Base-by-base conservation (phyloP, 768 basidiomycete species). In the Lyophyllum decastes region DNA sequence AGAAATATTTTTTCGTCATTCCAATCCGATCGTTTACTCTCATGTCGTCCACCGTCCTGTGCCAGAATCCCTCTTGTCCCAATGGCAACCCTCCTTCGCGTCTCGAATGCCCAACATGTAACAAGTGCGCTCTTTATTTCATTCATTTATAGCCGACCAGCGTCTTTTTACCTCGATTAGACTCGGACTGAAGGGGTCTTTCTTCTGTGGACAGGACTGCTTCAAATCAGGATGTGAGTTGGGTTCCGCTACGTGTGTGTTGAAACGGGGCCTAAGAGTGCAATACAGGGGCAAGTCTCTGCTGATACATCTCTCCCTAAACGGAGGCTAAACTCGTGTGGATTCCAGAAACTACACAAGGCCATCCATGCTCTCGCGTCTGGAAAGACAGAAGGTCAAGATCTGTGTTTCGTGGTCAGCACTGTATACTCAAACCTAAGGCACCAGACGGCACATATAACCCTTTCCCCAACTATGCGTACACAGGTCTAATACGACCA, bases 191-290 rank as follows among this genome's bases (percentile, higher is more conserved):
- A 81, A 80, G 48, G 90, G 92, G 27, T 94, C 92, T 30, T 91
- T 89, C 70, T 98, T 95, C 75, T 98, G 96, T 63, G 86, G 88
- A 24, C 96, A 98, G 73, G 93, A 92, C 50, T 98, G 96, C 75
- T 98, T 98, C 84, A 98, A 97, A 74, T 83, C 87, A 47, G 89
- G 84, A 72, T 98, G 96, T 95, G 72, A 78, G 94, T 80, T 38
- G 6, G 19, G 19, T 5, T 38, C 49, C 53, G 49, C 17, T 47
- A 34, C 17, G 44, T 38, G 30, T 48, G 25, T 40, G 38, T 51
- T 47, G 30, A 52, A 56, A 47, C 50, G 49, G 34, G 27, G 22
- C 35, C 48, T 52, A 12, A 61, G 48, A 35, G 41, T 19, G 34
- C 24, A 45, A 21, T 27, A 24, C 57, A 71, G 70, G 68, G 70